These are phyloP conservation scores for Phytophthora pini DNA, from an alignment of 352 stramenopile genomes.

Conservation along the genomic window DNA sequence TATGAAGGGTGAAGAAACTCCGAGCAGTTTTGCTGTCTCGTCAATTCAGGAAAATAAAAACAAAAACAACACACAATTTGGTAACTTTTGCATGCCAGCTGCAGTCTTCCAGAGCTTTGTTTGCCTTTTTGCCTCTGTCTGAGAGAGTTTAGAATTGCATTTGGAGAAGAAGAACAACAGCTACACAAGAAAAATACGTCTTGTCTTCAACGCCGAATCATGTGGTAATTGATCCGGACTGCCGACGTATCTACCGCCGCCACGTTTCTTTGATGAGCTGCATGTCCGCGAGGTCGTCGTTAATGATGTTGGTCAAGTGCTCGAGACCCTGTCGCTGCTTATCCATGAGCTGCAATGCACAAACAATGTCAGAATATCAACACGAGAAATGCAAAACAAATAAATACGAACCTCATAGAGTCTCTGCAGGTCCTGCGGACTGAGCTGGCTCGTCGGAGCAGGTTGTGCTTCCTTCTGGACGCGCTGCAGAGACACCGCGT, in stretches of 20 bases:
- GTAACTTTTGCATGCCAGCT: slow-evolving; percentile 37
- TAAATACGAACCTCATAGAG: slow-evolving; percentile 64
- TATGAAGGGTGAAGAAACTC: slow-evolving; percentile 28
- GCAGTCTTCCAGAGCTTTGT: slow-evolving; percentile 8
- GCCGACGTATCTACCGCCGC: slow-evolving; percentile 55
- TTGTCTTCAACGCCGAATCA: neutral
- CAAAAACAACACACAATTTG: slow-evolving; percentile 32
- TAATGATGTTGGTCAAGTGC: slow-evolving; percentile 82
- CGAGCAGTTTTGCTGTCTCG: neutral
- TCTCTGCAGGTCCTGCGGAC: slow-evolving; percentile 74
- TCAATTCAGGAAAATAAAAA: slow-evolving; percentile 34
- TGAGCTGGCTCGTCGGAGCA: slow-evolving; percentile 58
- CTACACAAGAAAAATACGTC: too few relatives aligned
- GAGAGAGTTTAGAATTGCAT: neutral
- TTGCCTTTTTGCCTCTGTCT: slow-evolving; percentile 3
- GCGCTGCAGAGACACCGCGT: slow-evolving; percentile 74
- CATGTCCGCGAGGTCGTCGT: slow-evolving; percentile 87
- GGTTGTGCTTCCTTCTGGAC: slow-evolving; percentile 62
- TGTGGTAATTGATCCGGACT: neutral
- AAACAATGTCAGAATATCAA: slow-evolving; percentile 3
- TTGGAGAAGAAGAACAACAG: neutral
- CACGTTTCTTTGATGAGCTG: slow-evolving; percentile 90
- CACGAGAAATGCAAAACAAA: slow-evolving; percentile 1
- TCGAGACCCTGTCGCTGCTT: slow-evolving; percentile 87
- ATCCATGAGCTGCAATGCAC: slow-evolving; percentile 68